Evolutionary conservation across 176 grass and related monocot species (phyloP).

Genomic region (Sorghum bicolor): Sorghum_bicolor_NCBIv3 NC_012876.2:53385001-53385500

Average conservation of each 20-base stretch:
- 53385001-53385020: slow-evolving; percentile 72
- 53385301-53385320: neutral
- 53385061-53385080: slow-evolving; percentile 83
- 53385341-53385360: neutral
- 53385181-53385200: slow-evolving; percentile 80
- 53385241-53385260: slow-evolving; percentile 7
- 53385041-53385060: slow-evolving; percentile 97
- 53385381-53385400: neutral
- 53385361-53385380: neutral
- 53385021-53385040: slow-evolving; percentile 62
- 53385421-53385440: neutral
- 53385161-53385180: slow-evolving; percentile 62
- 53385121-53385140: slow-evolving; percentile 96
- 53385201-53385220: slow-evolving; percentile 17
- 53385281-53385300: neutral
- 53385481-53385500: neutral
- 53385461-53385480: neutral
- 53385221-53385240: neutral
- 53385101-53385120: slow-evolving; percentile 91
- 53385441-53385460: neutral
- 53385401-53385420: neutral
- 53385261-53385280: neutral
- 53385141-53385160: slow-evolving; percentile 68
- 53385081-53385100: slow-evolving; percentile 67
- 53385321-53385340: neutral